Evolutionary conservation across 257 asterid genomes (phyloP), one percentile per base, ranked within the genome.

Genomic region (Solanum tarapatanum): DNA sequence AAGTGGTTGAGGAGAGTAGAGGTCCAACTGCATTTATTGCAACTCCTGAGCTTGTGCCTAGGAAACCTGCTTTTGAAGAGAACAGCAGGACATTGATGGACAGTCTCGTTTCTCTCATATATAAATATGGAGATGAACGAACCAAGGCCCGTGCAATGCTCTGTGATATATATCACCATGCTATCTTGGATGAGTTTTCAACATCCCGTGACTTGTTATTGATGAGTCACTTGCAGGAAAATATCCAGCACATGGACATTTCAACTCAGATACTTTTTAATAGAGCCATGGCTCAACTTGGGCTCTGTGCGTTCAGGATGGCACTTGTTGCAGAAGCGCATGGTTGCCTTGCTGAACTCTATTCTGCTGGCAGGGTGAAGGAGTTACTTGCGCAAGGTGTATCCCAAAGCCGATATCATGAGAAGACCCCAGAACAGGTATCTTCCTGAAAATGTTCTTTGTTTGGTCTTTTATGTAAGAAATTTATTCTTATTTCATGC

Each of bases 101-200:
- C 83, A 86, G 70, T 39, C 98, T 97, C 80, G 99, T 97, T 84
- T 93, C 98, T 0, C 93, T 94, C 85, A 92, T 97, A 84, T 96
- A 96, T 91, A 92, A 91, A 90, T 91, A 91, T 83, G 99, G 99
- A 8, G 99, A 97, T 88, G 99, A 97, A 88, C 87, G 99, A 60
- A 97, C 99, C 1, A 97, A 95, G 90, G 99, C 99, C 55, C 99
- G 99, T 73, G 99, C 99, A 2, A 96, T 97, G 99, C 99, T 97
- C 84, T 97, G 98, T 87, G 99, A 97, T 90, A 97, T 97, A 32
- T 97, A 97, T 87, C 94, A 97, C 83, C 98, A 97, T 87, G 98
- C 99, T 24, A 93, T 97, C 87, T 88, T 92, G 51, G 98, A 96
- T 69, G 96, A 96, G 26, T 97, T 97, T 83, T 91, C 97, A 8